These are phyloP conservation scores for Solanum lignicaule DNA, from an alignment of 257 asterid genomes.

Conservation along the genomic window DNA sequence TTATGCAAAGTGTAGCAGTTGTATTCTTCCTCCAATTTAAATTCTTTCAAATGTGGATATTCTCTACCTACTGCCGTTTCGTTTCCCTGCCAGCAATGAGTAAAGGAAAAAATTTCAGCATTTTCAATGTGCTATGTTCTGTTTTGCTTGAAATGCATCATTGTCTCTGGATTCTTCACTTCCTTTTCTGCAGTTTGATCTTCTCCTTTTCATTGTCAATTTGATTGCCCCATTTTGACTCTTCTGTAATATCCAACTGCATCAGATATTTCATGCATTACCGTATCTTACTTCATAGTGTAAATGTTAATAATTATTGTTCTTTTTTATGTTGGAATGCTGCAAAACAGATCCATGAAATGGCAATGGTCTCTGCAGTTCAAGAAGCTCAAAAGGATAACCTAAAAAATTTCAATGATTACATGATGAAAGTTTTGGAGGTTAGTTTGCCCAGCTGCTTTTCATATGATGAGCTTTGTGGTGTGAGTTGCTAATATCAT, in stretches of 20 bases:
- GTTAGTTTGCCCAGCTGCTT: constrained; percentile 22
- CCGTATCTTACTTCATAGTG: neutral
- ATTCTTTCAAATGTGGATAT: neutral
- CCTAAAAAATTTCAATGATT: constrained; percentile 72
- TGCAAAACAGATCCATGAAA: constrained; percentile 78
- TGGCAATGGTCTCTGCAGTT: constrained; percentile 95
- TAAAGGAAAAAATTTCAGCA: neutral
- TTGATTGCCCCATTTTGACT: neutral
- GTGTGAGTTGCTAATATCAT: neutral
- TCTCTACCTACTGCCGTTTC: neutral
- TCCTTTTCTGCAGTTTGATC: neutral
- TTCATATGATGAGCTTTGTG: neutral
- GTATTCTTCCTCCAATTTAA: neutral
- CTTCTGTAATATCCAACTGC: neutral
- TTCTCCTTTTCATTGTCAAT: neutral
- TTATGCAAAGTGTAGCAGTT: neutral
- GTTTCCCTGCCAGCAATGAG: neutral
- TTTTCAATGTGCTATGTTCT: neutral
- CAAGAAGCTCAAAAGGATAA: constrained; percentile 97
- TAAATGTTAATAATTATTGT: neutral
- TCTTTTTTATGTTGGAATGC: neutral
- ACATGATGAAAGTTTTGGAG: constrained; percentile 95
- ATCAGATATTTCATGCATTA: neutral
- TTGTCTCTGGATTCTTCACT: neutral
- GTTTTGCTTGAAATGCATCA: neutral